Conservation (phyloP, 495 filamentous ascomycete species). For the Trichoderma reesei region DNA sequence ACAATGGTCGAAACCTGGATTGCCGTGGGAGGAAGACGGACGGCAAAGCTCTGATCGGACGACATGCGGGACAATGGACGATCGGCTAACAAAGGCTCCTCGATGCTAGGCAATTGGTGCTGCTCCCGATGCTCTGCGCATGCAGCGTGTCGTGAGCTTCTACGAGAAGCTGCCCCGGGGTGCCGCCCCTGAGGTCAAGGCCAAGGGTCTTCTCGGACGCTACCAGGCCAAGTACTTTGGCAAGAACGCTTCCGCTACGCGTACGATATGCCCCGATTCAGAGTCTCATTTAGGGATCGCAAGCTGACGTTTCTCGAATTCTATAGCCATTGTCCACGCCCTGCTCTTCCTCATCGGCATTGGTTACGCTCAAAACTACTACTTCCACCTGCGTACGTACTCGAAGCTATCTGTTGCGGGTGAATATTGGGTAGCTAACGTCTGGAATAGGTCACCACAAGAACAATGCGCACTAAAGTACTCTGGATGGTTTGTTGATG, state of each 20-base stretch:
- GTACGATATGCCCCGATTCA: slow-evolving; percentile 47
- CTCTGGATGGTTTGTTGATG: slow-evolving; percentile 9
- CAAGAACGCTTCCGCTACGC: slow-evolving; percentile 75
- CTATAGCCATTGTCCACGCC: slow-evolving; percentile 72
- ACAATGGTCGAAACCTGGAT: neutral
- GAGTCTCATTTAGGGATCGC: neutral
- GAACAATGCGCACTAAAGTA: slow-evolving; percentile 88
- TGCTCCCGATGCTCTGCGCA: slow-evolving; percentile 86
- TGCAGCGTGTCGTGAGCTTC: slow-evolving; percentile 94
- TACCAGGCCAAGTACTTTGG: slow-evolving; percentile 95
- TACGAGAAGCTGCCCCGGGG: slow-evolving; percentile 96
- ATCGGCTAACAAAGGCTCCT: slow-evolving; percentile 23
- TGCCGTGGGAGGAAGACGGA: neutral
- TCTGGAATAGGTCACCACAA: slow-evolving; percentile 81
- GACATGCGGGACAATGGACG: neutral
- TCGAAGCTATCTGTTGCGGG: neutral
- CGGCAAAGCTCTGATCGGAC: neutral
- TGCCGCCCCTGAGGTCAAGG: slow-evolving; percentile 65
- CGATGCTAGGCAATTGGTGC: slow-evolving; percentile 67
- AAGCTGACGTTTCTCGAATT: slow-evolving; percentile 11
- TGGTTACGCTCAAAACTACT: slow-evolving; percentile 95
- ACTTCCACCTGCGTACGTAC: slow-evolving; percentile 94
- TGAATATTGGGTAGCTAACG: slow-evolving; percentile 14
- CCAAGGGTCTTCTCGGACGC: slow-evolving; percentile 68
- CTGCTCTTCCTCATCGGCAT: slow-evolving; percentile 64